Evolutionary conservation across 495 filamentous ascomycete genomes (phyloP), one percentile per base, ranked within the genome.

Genomic region (Aspergillus haitiensis): DNA sequence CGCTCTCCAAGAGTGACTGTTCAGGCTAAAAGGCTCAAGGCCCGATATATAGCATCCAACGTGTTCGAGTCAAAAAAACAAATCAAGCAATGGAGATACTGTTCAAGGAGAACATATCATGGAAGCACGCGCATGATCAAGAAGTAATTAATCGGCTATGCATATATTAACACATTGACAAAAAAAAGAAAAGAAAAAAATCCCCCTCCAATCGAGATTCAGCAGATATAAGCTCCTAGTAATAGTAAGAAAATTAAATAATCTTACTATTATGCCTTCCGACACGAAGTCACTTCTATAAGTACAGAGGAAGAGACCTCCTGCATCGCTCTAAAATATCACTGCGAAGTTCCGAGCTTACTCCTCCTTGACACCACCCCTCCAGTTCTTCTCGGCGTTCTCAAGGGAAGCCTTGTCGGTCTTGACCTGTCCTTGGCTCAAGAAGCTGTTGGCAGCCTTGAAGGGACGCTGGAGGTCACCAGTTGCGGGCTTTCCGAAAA

Each of bases 341-440:
- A 42, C n/a, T 44, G 33, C n/a, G 7, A 52, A 6, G 6, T 16
- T n/a, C 32, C 54, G 34, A 33, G 64, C 78, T 71, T 91, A 96
- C 80, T 96, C 91, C 77, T 96, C 91, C 84, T 96, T 96, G 65
- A 84, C 88, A 72, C 91, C 91, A 55, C 91, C 91, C 49, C 88
- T 85, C 64, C 88, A 91, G 64, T 89, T 86, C 76, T 88, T 88
- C 83, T 96, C 91, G 31, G 91, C 91, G 35, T 82, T 82, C 80
- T 92, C 90, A 58, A 98, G 84, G 63, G 90, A 88, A 81, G 96
- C 97, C 89, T 97, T 97, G 75, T 98, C 94, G 73, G 88, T 92
- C 81, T 94, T 93, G 65, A 88, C 81, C 56, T 89, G 82, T 32
- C 84, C 88, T 66, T 81, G 78, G 64, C 82, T 82, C 89, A 96